A percentile compares a stretch with the other conserved stretches of the same genome.
phyloP scores from a whole-genome alignment of 1,284 basidiomycete genomes.

The Leccinum olivaceoglutinosum region DNA sequence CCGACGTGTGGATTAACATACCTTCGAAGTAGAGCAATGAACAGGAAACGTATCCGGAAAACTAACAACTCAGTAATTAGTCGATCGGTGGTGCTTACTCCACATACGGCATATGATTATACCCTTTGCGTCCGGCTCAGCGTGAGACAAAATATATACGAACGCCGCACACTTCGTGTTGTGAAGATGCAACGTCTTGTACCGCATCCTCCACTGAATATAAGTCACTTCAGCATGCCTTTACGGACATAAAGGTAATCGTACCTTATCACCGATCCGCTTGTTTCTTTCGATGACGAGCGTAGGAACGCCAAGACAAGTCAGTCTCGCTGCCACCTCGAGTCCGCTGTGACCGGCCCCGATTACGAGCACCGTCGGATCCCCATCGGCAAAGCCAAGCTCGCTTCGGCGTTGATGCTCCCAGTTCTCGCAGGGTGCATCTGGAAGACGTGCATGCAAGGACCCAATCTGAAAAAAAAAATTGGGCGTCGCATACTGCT shows the following conservation, averaged over 20 bases:
- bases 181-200: constrained; percentile 25
- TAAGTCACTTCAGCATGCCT: not conserved
- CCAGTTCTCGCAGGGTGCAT: not conserved
- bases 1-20: constrained; percentile 9
- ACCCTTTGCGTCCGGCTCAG: constrained; percentile 17
- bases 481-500: not conserved
- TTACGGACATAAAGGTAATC: not conserved
- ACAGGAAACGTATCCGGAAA: constrained; percentile 37
- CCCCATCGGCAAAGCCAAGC: constrained; percentile 12
- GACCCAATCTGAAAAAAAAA: not conserved
- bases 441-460: not conserved
- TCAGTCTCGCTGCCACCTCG: constrained; percentile 31
- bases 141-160: not conserved
- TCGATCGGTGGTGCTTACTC: constrained; percentile 14
- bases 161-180: constrained; percentile 17
- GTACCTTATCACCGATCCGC: constrained; percentile 30
- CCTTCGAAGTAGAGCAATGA: constrained; percentile 31
- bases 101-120: constrained; percentile 23
- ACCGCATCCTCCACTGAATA: constrained; percentile 28
- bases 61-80: constrained; percentile 7
- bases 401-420: constrained; percentile 6
- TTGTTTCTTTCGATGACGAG: constrained; percentile 33
- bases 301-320: constrained; percentile 1
- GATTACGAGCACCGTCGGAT: constrained; percentile 29
- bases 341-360: constrained; percentile 37